These are phyloP conservation scores for Nothomitra cinnamomea DNA, from an alignment of 2,329 filamentous ascomycete genomes.

Conservation along the genomic window DNA sequence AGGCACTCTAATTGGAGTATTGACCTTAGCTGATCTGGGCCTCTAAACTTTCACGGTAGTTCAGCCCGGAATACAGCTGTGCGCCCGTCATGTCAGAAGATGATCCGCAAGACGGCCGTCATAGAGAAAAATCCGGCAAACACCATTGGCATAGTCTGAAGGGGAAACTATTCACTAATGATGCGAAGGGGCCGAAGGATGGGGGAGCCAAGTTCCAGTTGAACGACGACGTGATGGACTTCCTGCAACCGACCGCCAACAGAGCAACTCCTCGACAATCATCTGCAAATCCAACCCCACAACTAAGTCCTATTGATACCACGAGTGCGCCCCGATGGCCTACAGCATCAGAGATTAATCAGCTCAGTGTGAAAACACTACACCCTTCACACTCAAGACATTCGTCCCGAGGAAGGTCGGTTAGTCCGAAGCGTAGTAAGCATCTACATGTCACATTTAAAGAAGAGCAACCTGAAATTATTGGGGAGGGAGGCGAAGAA, in stretches of 20 bases:
- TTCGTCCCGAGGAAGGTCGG: constrained; percentile 13
- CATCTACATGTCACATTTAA: constrained; percentile 60
- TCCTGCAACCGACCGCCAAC: constrained; percentile 36
- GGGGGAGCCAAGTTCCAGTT: constrained; percentile 24
- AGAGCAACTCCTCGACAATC: constrained; percentile 20
- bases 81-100: constrained; percentile 8
- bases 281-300: constrained; percentile 16
- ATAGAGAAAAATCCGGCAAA: constrained; percentile 21
- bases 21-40: background rate
- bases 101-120: constrained; percentile 6
- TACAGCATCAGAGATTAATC: constrained; percentile 26
- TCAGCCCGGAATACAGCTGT: background rate
- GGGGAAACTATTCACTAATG: constrained; percentile 31
- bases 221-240: constrained; percentile 36
- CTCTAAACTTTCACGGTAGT: background rate
- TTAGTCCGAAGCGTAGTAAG: constrained; percentile 31
- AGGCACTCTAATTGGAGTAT: no score
- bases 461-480: constrained; percentile 57
- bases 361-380: constrained; percentile 10
- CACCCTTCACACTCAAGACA: constrained; percentile 11
- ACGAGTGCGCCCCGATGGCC: constrained; percentile 33
- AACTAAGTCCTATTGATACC: constrained; percentile 30
- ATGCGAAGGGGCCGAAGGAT: constrained; percentile 20
- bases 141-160: constrained; percentile 25
- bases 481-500: constrained; percentile 85